Evolutionary conservation across 139 green algal species (phyloP).

Genomic region (Micromonas commoda): DNA sequence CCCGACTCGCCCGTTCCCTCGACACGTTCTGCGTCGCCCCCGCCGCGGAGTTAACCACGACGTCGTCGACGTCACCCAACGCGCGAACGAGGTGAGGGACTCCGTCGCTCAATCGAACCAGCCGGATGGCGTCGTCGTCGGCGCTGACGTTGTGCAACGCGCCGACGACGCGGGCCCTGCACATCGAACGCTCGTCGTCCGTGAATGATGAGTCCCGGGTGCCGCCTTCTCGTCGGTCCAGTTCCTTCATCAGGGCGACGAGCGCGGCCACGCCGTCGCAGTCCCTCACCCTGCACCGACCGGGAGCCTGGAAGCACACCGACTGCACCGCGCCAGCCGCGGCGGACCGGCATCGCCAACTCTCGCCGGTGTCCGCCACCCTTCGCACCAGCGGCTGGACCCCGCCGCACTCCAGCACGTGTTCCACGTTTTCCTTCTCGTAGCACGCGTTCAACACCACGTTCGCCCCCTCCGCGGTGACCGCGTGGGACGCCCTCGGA

Average conservation of each 20-base stretch:
- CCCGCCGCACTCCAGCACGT: constrained; percentile 40
- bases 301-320: constrained; percentile 54
- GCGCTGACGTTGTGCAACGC: constrained; percentile 71
- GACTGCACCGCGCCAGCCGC: constrained; percentile 65
- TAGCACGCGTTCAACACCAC: constrained; percentile 71
- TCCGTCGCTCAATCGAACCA: constrained; percentile 49
- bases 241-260: not conserved
- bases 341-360: constrained; percentile 48
- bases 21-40: constrained; percentile 63
- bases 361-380: constrained; percentile 23
- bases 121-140: constrained; percentile 48
- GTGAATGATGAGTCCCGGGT: no score
- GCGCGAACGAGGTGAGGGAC: constrained; percentile 52
- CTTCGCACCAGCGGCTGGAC: constrained; percentile 41
- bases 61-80: constrained; percentile 31
- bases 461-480: constrained; percentile 55
- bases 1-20: constrained; percentile 52
- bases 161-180: constrained; percentile 47
- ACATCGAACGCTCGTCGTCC: not conserved
- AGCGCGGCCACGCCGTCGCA: not conserved
- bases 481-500: constrained; percentile 17
- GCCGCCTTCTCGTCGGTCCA: not conserved
- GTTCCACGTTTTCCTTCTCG: constrained; percentile 47
- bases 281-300: not conserved
- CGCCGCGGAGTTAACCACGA: constrained; percentile 48